Conservation (phyloP, 108 stramenopile species). For the Nitzschia sp. region DNA sequence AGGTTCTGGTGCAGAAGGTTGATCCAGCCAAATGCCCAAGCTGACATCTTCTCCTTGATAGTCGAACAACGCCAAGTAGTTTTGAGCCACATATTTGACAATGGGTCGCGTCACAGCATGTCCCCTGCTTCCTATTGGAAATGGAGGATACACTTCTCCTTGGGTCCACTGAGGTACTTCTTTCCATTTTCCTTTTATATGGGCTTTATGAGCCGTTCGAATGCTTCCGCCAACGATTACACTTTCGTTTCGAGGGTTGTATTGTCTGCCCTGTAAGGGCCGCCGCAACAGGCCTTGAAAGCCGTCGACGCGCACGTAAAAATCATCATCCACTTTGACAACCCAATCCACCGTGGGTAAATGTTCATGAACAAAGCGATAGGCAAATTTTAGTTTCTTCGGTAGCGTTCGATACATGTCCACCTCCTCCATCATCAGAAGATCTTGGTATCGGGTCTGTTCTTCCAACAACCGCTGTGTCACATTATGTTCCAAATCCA, state of each 20-base stretch:
- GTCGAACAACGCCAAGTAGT: slow-evolving; percentile 13
- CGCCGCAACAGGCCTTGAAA: slow-evolving; percentile 11
- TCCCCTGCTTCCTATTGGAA: slow-evolving; percentile 23
- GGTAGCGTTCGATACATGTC: slow-evolving; percentile 27
- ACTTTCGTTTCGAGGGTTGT: slow-evolving; percentile 7
- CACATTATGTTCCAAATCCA: slow-evolving; percentile 1
- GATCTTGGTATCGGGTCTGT: slow-evolving; percentile 18
- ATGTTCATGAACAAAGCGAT: slow-evolving; percentile 5
- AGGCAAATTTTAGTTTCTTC: slow-evolving; percentile 15
- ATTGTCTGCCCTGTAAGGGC: background rate
- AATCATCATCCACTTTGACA: slow-evolving; percentile 40
- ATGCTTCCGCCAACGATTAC: slow-evolving; percentile 22
- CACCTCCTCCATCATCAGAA: slow-evolving; percentile 2
- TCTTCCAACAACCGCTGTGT: slow-evolving; percentile 3
- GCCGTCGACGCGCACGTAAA: slow-evolving; percentile 28
- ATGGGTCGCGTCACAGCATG: slow-evolving; percentile 28
- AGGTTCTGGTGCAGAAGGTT: background rate
- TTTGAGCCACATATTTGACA: slow-evolving; percentile 22
- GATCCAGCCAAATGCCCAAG: slow-evolving; percentile 30
- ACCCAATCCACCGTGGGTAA: slow-evolving; percentile 10
- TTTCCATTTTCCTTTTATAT: slow-evolving; percentile 21
- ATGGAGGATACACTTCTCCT: slow-evolving; percentile 22
- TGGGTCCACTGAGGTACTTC: slow-evolving; percentile 19
- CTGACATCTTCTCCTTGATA: slow-evolving; percentile 38
- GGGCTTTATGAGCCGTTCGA: background rate